Percentiles rank a stretch among this genome's conserved stretches.
Conservation (phyloP, 2,329 filamentous ascomycete species). For the Colletotrichum shisoi region DNA sequence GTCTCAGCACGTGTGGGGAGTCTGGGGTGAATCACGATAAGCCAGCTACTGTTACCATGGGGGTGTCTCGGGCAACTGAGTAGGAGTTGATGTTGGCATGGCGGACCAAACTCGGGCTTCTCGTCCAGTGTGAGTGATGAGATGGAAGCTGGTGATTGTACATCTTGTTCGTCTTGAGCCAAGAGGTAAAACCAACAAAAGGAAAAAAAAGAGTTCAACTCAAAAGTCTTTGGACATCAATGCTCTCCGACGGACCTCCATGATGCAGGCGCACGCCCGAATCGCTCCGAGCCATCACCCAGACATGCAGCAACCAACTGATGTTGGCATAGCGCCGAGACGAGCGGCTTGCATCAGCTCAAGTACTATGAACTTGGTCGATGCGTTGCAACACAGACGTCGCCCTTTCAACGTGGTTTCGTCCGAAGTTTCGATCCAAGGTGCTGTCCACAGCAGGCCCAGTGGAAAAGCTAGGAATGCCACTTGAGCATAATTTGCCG, state of each 20-base stretch:
- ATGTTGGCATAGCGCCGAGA: slow-evolving; percentile 22
- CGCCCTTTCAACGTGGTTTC: slow-evolving; percentile 29
- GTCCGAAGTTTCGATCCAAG: slow-evolving; percentile 32
- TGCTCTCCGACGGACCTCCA: background rate
- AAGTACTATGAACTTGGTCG: slow-evolving; percentile 30
- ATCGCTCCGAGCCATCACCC: slow-evolving; percentile 13
- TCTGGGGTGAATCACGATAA: slow-evolving; percentile 35
- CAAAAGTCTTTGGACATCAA: background rate
- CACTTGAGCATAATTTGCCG: slow-evolving; percentile 25
- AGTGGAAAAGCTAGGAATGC: slow-evolving; percentile 4
- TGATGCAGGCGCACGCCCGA: slow-evolving; percentile 2
- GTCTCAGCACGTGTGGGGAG: slow-evolving; percentile 37
- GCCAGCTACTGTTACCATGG: slow-evolving; percentile 5
- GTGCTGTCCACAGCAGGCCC: slow-evolving; percentile 16
- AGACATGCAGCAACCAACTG: slow-evolving; percentile 5
- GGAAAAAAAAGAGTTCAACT: background rate
- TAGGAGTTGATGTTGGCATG: background rate
- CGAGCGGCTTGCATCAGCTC: slow-evolving; percentile 10
- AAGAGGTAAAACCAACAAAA: too few relatives aligned
- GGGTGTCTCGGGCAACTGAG: slow-evolving; percentile 22
- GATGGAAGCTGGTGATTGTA: background rate
- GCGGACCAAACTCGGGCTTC: slow-evolving; percentile 19
- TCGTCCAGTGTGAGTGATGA: background rate
- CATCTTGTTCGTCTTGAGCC: too few relatives aligned
- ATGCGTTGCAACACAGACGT: slow-evolving; percentile 18